Percentiles rank a stretch among this genome's conserved stretches.
Conservation (phyloP, 2,329 filamentous ascomycete genomes). For the Diplodia seriata region DNA sequence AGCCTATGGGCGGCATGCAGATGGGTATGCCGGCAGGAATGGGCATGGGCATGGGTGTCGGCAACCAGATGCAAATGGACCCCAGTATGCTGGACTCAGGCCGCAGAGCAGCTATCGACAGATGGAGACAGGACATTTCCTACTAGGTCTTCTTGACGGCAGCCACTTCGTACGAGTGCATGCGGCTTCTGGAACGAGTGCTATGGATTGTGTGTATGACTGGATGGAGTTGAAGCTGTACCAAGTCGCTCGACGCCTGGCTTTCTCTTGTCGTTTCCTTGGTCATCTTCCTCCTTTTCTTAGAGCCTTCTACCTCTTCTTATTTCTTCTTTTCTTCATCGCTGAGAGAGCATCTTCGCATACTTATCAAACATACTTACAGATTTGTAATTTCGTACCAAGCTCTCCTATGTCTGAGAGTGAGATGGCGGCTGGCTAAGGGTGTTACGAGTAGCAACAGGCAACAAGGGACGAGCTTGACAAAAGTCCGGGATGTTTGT, state of each 20-base stretch:
- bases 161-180: slow-evolving; percentile 10
- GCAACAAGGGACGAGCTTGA: background rate
- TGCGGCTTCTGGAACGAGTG: background rate
- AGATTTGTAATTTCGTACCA: slow-evolving; percentile 9
- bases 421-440: background rate
- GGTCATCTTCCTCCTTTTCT: background rate
- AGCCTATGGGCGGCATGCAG: slow-evolving; percentile 26
- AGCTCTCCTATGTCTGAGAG: background rate
- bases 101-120: slow-evolving; percentile 65
- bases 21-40: slow-evolving; percentile 27
- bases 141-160: background rate
- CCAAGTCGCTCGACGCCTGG: background rate
- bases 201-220: slow-evolving; percentile 18
- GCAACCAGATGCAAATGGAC: slow-evolving; percentile 37
- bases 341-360: background rate
- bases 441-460: slow-evolving; percentile 1
- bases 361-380: slow-evolving; percentile 5
- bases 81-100: slow-evolving; percentile 52
- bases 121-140: slow-evolving; percentile 60
- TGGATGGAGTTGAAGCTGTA: slow-evolving; percentile 5
- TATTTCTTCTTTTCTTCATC: background rate
- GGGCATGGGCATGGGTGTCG: slow-evolving; percentile 32
- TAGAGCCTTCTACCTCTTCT: background rate
- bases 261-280: background rate
- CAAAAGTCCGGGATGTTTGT: slow-evolving; percentile 14